phyloP scores from a whole-genome alignment of 192 early-diverging fungal species.

The Umbelopsis sp. region DNA sequence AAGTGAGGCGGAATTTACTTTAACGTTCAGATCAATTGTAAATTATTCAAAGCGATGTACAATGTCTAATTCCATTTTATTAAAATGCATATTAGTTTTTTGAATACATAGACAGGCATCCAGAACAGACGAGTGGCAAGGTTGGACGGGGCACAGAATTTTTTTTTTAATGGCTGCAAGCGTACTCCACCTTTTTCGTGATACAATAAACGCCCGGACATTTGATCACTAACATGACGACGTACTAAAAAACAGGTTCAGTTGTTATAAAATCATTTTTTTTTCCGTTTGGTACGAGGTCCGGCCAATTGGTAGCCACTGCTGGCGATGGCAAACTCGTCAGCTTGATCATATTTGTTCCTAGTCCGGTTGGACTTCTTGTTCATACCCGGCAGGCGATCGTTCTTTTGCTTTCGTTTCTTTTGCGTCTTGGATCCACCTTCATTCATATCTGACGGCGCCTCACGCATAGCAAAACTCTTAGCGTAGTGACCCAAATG shows the following conservation, averaged over 20 bases:
- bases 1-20: neutral
- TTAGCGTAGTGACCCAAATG: constrained; percentile 98
- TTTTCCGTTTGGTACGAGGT: constrained; percentile 41
- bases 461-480: constrained; percentile 93
- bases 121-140: too few relatives aligned
- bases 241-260: neutral
- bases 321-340: constrained; percentile 42
- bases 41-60: too few relatives aligned
- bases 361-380: constrained; percentile 23
- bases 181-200: too few relatives aligned
- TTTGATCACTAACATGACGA: too few relatives aligned
- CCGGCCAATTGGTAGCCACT: constrained; percentile 18
- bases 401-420: constrained; percentile 38
- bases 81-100: too few relatives aligned
- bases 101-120: too few relatives aligned
- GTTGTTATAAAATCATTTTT: neutral
- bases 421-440: constrained; percentile 45
- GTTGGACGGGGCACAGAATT: too few relatives aligned
- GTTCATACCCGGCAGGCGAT: constrained; percentile 38
- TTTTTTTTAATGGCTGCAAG: too few relatives aligned
- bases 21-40: too few relatives aligned
- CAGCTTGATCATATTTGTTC: constrained; percentile 36
- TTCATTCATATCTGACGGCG: constrained; percentile 71
- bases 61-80: too few relatives aligned
- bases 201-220: too few relatives aligned